Base-by-base conservation (phyloP, 768 basidiomycete genomes). In the Peribolospora baueri region DNA sequence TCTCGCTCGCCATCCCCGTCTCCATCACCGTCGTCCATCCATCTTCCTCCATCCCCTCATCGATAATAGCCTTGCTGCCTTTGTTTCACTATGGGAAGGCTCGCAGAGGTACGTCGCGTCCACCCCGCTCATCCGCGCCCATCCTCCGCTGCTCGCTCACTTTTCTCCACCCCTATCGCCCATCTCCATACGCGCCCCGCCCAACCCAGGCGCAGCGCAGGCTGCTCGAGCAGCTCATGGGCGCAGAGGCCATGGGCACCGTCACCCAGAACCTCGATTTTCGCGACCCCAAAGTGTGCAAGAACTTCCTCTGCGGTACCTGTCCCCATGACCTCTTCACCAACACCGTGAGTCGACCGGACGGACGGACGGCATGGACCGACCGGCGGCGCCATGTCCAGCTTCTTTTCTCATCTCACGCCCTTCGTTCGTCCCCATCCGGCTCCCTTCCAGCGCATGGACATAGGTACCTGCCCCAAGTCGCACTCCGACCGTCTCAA, bases 171-270 rank as follows among this genome's bases (percentile, higher is more conserved):
- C 1, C 38, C 40, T 51, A 8, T 41, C 9, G 42, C 10, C 39
- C 53, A 38, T 8, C 13, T 40, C 39, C 46, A 5, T 46, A 50
- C 65, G 36, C 63, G 72, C 55, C 73, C 72, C 72, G 68, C 37
- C 9, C 37, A 46, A 13, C 51, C 40, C 67, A 57, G 56, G 47
- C 39, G 25, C 14, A 38, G 36, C 41, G 42, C 9, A 10, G 40
- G n/a, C 38, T 40, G 39, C 52, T 59, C 52, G 60, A 93, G 90
- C 90, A 93, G 90, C 93, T 91, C 87, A 95, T 95, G 90, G 91
- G 87, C n/a, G 84, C 91, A 49, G 91, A 98, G 71, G 88, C 93
- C 14, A 91, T 98, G 86, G 93, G 93, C 63, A 80, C 88, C 48
- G 79, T 84, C 48, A 86, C 84, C 62, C 80, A 82, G 60, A 90